phyloP scores from a whole-genome alignment of 106 monocot genomes.

The Acorus calamus region DNA sequence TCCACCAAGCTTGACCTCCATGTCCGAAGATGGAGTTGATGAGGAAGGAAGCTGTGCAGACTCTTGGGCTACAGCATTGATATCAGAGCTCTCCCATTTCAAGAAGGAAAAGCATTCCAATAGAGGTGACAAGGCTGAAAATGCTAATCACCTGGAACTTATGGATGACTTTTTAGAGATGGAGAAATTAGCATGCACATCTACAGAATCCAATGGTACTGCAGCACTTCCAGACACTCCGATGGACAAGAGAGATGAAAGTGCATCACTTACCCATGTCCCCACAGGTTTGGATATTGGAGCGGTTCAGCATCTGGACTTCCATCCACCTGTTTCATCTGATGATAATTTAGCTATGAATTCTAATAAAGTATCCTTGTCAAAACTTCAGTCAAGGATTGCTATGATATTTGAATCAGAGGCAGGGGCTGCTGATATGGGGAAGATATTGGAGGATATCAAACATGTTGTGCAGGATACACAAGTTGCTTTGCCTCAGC shows the following conservation, averaged over 20 bases:
- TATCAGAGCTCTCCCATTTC: constrained; percentile 63
- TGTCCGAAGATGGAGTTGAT: constrained; percentile 85
- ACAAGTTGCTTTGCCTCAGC: constrained; percentile 27
- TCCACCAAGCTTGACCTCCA: constrained; percentile 60
- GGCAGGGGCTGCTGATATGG: constrained; percentile 16
- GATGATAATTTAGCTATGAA: neutral
- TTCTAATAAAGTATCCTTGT: constrained; percentile 13
- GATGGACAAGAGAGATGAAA: constrained; percentile 16
- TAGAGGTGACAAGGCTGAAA: constrained; percentile 23
- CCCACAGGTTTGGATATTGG: constrained; percentile 20
- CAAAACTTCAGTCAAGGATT: constrained; percentile 40
- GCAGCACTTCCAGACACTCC: constrained; percentile 9
- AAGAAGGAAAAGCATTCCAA: constrained; percentile 43
- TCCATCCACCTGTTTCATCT: constrained; percentile 6
- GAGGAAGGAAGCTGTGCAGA: constrained; percentile 63
- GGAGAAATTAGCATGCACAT: constrained; percentile 52
- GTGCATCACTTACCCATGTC: constrained; percentile 7
- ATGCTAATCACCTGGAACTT: constrained; percentile 44
- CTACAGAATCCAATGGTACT: constrained; percentile 26
- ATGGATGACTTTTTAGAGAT: constrained; percentile 89
- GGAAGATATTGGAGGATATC: constrained; percentile 46
- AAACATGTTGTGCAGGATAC: constrained; percentile 37
- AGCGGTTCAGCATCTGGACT: constrained; percentile 9
- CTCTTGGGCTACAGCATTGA: constrained; percentile 54
- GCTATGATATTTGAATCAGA: constrained; percentile 36